phyloP scores from a whole-genome alignment of 176 grass and related monocot genomes.

The Lolium rigidum region DNA sequence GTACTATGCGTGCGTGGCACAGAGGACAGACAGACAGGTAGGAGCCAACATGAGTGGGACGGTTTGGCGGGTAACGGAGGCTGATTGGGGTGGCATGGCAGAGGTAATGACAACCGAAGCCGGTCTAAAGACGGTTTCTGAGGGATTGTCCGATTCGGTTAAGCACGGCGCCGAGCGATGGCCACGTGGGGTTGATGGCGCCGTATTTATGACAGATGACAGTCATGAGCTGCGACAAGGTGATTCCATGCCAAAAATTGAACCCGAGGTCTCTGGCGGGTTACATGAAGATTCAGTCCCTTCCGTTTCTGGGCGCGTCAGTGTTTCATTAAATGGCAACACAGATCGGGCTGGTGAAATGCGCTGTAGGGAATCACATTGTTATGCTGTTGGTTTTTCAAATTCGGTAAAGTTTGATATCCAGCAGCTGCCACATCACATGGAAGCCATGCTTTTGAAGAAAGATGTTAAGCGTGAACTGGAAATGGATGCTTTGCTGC shows the following conservation, averaged over 20 bases:
- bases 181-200: slow-evolving; percentile 23
- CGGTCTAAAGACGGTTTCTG: neutral
- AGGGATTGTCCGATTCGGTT: neutral
- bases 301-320: slow-evolving; percentile 27
- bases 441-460: neutral
- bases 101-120: slow-evolving; percentile 5
- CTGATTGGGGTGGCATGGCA: neutral
- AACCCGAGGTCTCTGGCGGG: slow-evolving; percentile 4
- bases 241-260: slow-evolving; percentile 36
- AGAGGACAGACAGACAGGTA: neutral
- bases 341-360: slow-evolving; percentile 15
- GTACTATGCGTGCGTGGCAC: neutral
- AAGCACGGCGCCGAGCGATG: slow-evolving; percentile 13
- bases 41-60: neutral
- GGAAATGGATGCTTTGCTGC: slow-evolving; percentile 17
- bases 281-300: slow-evolving; percentile 32
- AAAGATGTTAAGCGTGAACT: neutral
- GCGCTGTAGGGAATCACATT: neutral
- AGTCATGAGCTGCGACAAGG: slow-evolving; percentile 22
- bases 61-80: neutral
- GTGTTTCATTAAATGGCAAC: slow-evolving; percentile 31
- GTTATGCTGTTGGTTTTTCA: neutral
- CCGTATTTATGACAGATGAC: neutral
- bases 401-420: neutral
- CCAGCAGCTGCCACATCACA: slow-evolving; percentile 18